Percentiles rank a stretch among this genome's conserved stretches.
phyloP scores from a whole-genome alignment of 495 filamentous ascomycete species.

The Xylaria palmicola region DNA sequence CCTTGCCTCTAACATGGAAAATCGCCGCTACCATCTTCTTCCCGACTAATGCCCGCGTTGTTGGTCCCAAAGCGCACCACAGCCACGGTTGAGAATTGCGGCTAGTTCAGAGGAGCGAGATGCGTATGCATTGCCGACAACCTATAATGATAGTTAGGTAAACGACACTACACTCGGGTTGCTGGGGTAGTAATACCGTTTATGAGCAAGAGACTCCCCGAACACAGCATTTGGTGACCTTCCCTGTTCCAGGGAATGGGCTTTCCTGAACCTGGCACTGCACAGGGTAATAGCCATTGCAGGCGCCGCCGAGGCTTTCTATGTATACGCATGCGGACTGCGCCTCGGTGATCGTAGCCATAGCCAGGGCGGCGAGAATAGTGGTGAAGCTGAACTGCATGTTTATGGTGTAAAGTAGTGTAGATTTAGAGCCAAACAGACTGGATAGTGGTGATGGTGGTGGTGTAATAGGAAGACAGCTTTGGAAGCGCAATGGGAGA shows the following conservation, averaged over 20 bases:
- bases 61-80: not conserved
- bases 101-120: constrained; percentile 4
- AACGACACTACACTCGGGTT: constrained; percentile 5
- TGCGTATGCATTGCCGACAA: constrained; percentile 4
- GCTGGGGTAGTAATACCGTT: constrained; percentile 9
- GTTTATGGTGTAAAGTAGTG: constrained; percentile 7
- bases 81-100: constrained; percentile 5
- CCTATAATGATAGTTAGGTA: constrained; percentile 12
- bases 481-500: constrained; percentile 3
- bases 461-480: not conserved
- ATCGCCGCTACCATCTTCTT: constrained; percentile 5
- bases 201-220: constrained; percentile 1
- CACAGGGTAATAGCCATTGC: constrained; percentile 8
- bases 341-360: constrained; percentile 2
- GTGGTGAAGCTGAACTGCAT: constrained; percentile 14
- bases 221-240: constrained; percentile 10
- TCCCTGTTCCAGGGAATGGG: constrained; percentile 5
- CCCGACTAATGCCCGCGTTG: constrained; percentile 3
- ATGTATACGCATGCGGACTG: constrained; percentile 1
- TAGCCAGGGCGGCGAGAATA: constrained; percentile 8
- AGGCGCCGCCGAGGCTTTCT: constrained; percentile 12
- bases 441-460: not conserved
- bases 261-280: constrained; percentile 7
- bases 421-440: constrained; percentile 8
- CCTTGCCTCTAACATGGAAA: not conserved